A percentile compares a stretch with the other conserved stretches of the same genome.
Conservation (phyloP, 495 filamentous ascomycete genomes). For the Penicillium cinerascens region DNA sequence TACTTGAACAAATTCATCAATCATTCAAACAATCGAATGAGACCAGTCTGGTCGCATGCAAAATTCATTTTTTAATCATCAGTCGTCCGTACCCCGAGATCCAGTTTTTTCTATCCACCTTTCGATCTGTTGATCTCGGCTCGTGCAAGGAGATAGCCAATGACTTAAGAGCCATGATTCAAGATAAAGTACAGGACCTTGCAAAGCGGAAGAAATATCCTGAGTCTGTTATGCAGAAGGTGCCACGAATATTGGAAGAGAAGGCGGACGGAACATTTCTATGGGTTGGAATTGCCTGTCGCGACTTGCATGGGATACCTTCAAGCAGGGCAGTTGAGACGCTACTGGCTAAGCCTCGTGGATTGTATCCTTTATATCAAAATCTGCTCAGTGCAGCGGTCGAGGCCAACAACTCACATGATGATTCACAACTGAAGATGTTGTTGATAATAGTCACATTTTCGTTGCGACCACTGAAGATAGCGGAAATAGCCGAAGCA, state of each 20-base stretch:
- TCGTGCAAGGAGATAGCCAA: slow-evolving; percentile 8
- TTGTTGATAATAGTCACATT: too few species aligned
- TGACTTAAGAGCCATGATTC: slow-evolving; percentile 20
- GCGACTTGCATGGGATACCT: slow-evolving; percentile 5
- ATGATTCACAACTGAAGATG: too few species aligned
- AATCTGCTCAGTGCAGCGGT: slow-evolving; percentile 15
- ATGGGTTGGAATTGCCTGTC: slow-evolving; percentile 26
- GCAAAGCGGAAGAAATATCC: slow-evolving; percentile 17
- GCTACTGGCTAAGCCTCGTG: slow-evolving; percentile 11
- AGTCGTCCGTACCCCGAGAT: slow-evolving; percentile 26
- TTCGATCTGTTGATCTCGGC: slow-evolving; percentile 12
- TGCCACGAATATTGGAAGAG: slow-evolving; percentile 16
- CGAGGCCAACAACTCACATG: background rate
- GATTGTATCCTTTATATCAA: slow-evolving; percentile 15
- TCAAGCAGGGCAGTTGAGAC: slow-evolving; percentile 10
- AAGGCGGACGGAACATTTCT: slow-evolving; percentile 30
- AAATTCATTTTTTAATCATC: slow-evolving; percentile 21
- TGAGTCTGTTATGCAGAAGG: slow-evolving; percentile 2
- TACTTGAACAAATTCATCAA: background rate
- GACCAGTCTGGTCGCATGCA: too few species aligned
- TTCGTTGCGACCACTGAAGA: too few species aligned
- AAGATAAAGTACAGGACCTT: slow-evolving; percentile 17
- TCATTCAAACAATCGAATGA: too few species aligned
- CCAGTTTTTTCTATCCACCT: too few species aligned
- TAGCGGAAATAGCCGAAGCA: too few species aligned